phyloP scores from a whole-genome alignment of 345 rosid species.

The Salix udensis region DNA sequence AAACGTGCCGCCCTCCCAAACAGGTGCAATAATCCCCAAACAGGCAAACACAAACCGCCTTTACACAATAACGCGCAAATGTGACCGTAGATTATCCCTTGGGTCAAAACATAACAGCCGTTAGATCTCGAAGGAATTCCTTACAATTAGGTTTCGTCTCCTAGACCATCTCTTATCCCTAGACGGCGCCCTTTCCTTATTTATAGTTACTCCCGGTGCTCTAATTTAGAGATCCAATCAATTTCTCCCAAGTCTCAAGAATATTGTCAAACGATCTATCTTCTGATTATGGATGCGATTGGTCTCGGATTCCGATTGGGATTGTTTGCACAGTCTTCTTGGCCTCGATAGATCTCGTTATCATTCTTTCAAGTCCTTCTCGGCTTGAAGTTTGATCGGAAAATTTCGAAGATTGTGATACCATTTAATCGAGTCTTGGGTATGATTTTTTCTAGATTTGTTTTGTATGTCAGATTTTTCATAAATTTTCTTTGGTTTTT shows the following conservation, averaged over 20 bases:
- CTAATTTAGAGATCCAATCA: background rate
- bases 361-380: too few relatives aligned
- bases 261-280: conserved; percentile 6
- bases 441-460: too few relatives aligned
- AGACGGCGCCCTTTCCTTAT: background rate
- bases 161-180: background rate
- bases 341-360: background rate
- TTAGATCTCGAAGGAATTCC: conserved; percentile 7
- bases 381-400: too few relatives aligned
- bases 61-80: conserved; percentile 1
- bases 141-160: background rate
- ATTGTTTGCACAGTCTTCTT: background rate
- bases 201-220: background rate
- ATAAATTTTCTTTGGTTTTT: too few relatives aligned
- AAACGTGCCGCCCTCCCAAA: too few relatives aligned
- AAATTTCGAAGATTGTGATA: too few relatives aligned
- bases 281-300: background rate
- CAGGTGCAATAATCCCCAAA: too few relatives aligned
- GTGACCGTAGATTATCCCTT: conserved; percentile 23
- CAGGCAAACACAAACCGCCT: background rate
- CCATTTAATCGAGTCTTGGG: too few relatives aligned
- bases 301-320: too few relatives aligned
- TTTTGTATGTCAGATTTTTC: too few relatives aligned
- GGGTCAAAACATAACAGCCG: conserved; percentile 19
- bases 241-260: background rate